These are phyloP conservation scores for Aegilops sharonensis DNA, from an alignment of 176 grass and related monocot species.

Conservation along the genomic window DNA sequence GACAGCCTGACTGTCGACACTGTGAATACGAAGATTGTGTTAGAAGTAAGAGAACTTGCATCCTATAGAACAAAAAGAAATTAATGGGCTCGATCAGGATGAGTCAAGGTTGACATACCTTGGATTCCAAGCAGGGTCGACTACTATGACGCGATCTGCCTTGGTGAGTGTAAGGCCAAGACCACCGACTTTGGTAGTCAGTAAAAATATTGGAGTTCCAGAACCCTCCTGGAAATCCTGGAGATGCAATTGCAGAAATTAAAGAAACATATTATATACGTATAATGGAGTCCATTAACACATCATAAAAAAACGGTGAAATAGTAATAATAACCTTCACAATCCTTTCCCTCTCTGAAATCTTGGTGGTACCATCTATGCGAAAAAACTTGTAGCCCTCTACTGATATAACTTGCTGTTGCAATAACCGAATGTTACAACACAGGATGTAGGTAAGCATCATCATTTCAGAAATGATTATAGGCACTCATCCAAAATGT, in stretches of 20 bases:
- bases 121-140: constrained; percentile 96
- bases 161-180: constrained; percentile 92
- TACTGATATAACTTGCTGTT: constrained; percentile 58
- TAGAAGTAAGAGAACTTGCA: background rate
- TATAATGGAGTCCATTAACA: background rate
- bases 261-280: constrained; percentile 12
- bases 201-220: constrained; percentile 74
- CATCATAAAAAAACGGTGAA: background rate
- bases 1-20: constrained; percentile 84
- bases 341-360: constrained; percentile 69
- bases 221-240: constrained; percentile 85
- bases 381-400: constrained; percentile 70
- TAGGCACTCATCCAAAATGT: background rate
- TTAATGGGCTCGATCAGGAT: background rate
- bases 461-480: background rate
- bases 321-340: constrained; percentile 54
- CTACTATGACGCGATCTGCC: constrained; percentile 80
- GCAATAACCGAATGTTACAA: constrained; percentile 2
- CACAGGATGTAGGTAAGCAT: background rate
- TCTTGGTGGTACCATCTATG: constrained; percentile 77
- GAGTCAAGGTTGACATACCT: constrained; percentile 32
- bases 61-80: background rate
- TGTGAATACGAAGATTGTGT: constrained; percentile 30
- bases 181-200: constrained; percentile 90
- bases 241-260: background rate